Evolutionary conservation across 371 early-diverging fungal species (phyloP).

Genomic region (Synchytrium microbalum): DNA sequence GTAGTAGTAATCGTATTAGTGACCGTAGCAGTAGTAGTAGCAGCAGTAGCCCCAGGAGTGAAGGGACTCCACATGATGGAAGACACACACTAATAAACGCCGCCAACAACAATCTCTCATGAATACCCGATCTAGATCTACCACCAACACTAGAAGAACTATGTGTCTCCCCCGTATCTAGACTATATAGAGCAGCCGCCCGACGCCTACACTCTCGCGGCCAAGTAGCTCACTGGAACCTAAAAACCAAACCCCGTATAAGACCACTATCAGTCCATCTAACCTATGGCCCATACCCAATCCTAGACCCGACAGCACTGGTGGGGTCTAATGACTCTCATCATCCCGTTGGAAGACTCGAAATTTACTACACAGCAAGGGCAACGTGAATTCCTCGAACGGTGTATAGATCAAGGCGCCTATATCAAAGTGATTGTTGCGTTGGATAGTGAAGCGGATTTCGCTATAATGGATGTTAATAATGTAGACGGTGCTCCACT

Average conservation of each 20-base stretch:
- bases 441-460: slow-evolving; percentile 18
- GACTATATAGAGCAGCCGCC: background rate
- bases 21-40: slow-evolving; percentile 21
- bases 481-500: slow-evolving; percentile 27
- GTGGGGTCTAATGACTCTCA: slow-evolving; percentile 23
- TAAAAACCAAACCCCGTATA: background rate
- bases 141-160: background rate
- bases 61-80: background rate
- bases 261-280: slow-evolving; percentile 5
- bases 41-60: slow-evolving; percentile 4
- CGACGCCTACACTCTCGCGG: slow-evolving; percentile 3
- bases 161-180: background rate
- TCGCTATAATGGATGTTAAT: slow-evolving; percentile 17
- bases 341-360: slow-evolving; percentile 22
- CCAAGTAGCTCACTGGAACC: slow-evolving; percentile 16
- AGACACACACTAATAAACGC: background rate
- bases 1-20: too few species aligned
- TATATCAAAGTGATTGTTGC: slow-evolving; percentile 20
- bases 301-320: slow-evolving; percentile 29
- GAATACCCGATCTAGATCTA: background rate
- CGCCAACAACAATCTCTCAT: too few species aligned
- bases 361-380: slow-evolving; percentile 18
- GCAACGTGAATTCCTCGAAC: slow-evolving; percentile 24
- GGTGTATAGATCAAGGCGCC: slow-evolving; percentile 27
- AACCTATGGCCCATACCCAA: slow-evolving; percentile 35